Evolutionary conservation across 2,329 filamentous ascomycete genomes (phyloP).

Genomic region (Orbilia quercus): DNA sequence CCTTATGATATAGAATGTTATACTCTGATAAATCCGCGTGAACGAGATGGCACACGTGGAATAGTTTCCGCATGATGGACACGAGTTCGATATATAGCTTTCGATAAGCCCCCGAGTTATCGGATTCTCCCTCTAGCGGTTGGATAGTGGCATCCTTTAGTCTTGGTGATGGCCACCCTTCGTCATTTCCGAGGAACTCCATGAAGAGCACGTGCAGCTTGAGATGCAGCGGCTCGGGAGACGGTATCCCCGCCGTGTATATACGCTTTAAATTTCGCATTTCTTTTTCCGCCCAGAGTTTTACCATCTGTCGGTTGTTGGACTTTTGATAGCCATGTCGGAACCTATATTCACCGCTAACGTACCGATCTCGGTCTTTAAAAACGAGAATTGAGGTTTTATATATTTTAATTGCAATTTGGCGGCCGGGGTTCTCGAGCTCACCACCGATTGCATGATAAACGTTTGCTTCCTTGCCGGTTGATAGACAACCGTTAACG

Average conservation of each 20-base stretch:
- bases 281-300: slow-evolving; percentile 98
- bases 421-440: slow-evolving; percentile 66
- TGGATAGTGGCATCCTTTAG: slow-evolving; percentile 83
- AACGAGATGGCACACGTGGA: slow-evolving; percentile 89
- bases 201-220: slow-evolving; percentile 96
- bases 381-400: slow-evolving; percentile 98
- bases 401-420: slow-evolving; percentile 95
- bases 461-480: slow-evolving; percentile 97
- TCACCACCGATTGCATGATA: slow-evolving; percentile 81
- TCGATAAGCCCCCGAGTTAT: slow-evolving; percentile 70
- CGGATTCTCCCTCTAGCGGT: slow-evolving; percentile 70
- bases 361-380: slow-evolving; percentile 96
- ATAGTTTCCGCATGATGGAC: slow-evolving; percentile 89
- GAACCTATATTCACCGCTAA: slow-evolving; percentile 93
- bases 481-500: slow-evolving; percentile 93
- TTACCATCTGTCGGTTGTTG: slow-evolving; percentile 96
- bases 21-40: slow-evolving; percentile 98
- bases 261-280: slow-evolving; percentile 92
- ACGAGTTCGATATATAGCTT: slow-evolving; percentile 84
- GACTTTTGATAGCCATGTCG: slow-evolving; percentile 90
- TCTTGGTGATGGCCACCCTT: slow-evolving; percentile 87
- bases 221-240: slow-evolving; percentile 86
- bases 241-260: slow-evolving; percentile 84
- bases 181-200: slow-evolving; percentile 87
- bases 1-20: slow-evolving; percentile 90